Evolutionary conservation across 2,329 filamentous ascomycete genomes (phyloP).

Genomic region (Sporothrix variecibatus): DNA sequence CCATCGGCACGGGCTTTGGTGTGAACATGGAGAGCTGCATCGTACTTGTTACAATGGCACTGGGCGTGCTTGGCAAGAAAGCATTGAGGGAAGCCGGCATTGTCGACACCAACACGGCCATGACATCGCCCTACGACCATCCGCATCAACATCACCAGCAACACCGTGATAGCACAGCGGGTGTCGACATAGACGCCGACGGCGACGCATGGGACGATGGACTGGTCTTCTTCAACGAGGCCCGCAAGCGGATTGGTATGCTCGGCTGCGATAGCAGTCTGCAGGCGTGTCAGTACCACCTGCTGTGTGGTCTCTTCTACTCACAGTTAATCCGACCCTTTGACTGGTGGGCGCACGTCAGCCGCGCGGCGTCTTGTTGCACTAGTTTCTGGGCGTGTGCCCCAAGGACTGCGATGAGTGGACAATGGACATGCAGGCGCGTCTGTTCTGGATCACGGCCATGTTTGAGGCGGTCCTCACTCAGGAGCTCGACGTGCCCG

Average conservation of each 20-base stretch:
- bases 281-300: constrained; percentile 54
- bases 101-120: constrained; percentile 38
- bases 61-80: constrained; percentile 53
- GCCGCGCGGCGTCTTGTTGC: constrained; percentile 53
- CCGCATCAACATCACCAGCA: neutral
- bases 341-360: constrained; percentile 56
- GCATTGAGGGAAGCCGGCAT: constrained; percentile 53
- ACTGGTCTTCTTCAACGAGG: constrained; percentile 56
- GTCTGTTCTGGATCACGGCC: constrained; percentile 57
- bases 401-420: constrained; percentile 51
- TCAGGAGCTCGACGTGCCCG: constrained; percentile 54
- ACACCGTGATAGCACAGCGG: neutral
- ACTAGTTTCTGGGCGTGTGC: constrained; percentile 49
- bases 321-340: constrained; percentile 54
- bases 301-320: constrained; percentile 49
- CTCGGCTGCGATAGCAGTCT: constrained; percentile 41
- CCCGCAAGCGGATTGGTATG: constrained; percentile 50
- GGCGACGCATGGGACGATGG: constrained; percentile 36
- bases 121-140: neutral
- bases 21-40: constrained; percentile 55
- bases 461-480: constrained; percentile 59
- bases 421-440: constrained; percentile 58
- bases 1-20: constrained; percentile 52
- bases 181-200: neutral
- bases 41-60: constrained; percentile 52